Evolutionary conservation across 2,329 filamentous ascomycete species (phyloP), one percentile per base, ranked within the genome.

Genomic region (Oidium heveae): DNA sequence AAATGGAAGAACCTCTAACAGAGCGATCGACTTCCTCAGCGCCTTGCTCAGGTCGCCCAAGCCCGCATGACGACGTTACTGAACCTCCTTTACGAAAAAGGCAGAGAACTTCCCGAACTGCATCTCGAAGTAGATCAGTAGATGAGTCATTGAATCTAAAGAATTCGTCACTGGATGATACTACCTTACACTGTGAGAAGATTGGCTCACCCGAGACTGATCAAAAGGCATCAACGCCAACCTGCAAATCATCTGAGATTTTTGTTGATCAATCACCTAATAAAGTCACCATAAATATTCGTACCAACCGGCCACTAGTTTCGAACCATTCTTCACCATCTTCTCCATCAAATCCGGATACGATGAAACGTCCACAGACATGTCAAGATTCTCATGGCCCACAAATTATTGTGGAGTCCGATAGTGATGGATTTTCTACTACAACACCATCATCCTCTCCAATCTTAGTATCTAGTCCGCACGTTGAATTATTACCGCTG

Each of bases 1-100:
- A 75, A 65, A 66, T 66, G 65, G 65, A 66, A 57, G 61, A 65
- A 58, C 58, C 61, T 67, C 68, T 69, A 66, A 71, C 68, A 71
- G 74, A 76, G 69, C 74, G 74, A 67, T 73, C 74, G 63, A 70
- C 71, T 67, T 80, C 76, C 62, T 74, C 74, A 67, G 78, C 82
- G 69, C 74, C 75, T 65, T 72, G 72, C 66, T 75, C 76, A 62
- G 77, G 74, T 60, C 74, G 78, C 58, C 75, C 75, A 54, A 80
- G 81, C 59, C 78, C 78, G 43, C 81, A 80, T 64, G 72, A 79
- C 67, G 76, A 79, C 66, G 43, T 50, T 44, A 69, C 67, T 63
- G 73, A 76, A 32, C 36, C 34, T 18, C 59, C 62, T 36, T 60
- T 77, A 55, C 71, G 77, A 59, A 82, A 82, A 66, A 75, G 78